A percentile compares a stretch with the other conserved stretches of the same genome.
Evolutionary conservation across 306 rosid genomes (phyloP).

Genomic region (Canavalia gladiata): DNA sequence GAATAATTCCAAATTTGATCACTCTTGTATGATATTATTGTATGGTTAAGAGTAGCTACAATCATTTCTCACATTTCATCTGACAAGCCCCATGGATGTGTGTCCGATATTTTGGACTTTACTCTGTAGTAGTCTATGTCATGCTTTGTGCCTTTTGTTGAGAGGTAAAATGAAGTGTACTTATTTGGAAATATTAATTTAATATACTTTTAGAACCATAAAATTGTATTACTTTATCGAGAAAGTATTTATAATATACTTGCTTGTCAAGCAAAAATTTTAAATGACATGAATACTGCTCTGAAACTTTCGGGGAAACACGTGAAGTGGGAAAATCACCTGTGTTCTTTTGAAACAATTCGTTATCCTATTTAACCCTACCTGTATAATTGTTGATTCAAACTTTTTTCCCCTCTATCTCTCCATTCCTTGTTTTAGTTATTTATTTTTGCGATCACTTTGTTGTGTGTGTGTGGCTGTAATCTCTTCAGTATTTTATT

Average conservation of each 20-base stretch:
- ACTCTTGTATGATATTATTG: too few relatives aligned
- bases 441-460: conserved; percentile 10
- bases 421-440: conserved; percentile 22
- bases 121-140: neutral
- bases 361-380: conserved; percentile 10
- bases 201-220: conserved; percentile 23
- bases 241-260: conserved; percentile 15
- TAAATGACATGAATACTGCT: neutral
- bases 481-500: conserved; percentile 11
- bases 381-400: neutral
- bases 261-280: conserved; percentile 19
- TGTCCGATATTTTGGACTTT: conserved; percentile 17
- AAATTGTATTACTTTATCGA: neutral
- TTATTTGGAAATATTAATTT: conserved; percentile 7
- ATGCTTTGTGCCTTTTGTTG: conserved; percentile 1
- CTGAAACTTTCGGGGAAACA: neutral
- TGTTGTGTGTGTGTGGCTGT: neutral
- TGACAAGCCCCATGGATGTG: neutral
- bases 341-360: neutral
- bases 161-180: conserved; percentile 7
- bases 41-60: neutral
- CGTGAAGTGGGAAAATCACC: conserved; percentile 5
- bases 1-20: too few relatives aligned
- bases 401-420: neutral
- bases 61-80: neutral